Evolutionary conservation across 176 grass and related monocot genomes (phyloP), one percentile per base, ranked within the genome.

Genomic region (Guadua angustifolia): DNA sequence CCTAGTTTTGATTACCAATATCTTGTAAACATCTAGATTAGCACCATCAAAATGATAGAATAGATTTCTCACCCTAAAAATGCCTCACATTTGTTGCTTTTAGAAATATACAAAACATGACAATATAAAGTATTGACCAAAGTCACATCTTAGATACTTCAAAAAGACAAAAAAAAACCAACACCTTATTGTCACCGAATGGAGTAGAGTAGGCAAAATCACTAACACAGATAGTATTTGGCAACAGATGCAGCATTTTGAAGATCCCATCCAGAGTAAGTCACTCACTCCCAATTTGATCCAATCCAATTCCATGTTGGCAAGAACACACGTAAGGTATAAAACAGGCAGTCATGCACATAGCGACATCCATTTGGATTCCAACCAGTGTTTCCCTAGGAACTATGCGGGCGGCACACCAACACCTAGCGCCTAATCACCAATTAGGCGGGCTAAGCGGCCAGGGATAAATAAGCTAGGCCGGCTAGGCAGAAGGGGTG

Each of bases 71-170:
- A 66, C 29, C 15, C 29, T 26, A 40, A 35, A 26, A 75, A 84
- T 60, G 39, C n/a, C 68, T 53, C n/a, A 26, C 60, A 58, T 66
- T 47, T 45, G 26, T 38, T 49, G 14, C 6, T 46, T 59, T 15
- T 46, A 77, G 81, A 83, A 71, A 56, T 40, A 75, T 45, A 44
- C 4, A 69, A 73, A 36, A 21, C 36, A 63, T 53, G 74, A 52
- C 1, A 35, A 40, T 45, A 32, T 6, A 9, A 44, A 10, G 16
- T 29, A 63, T 11, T 22, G 43, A 4, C 55, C 8, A 6, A 82
- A 24, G 38, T 46, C 22, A 82, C 52, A 60, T 32, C 60, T 26
- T 19, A 52, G 3, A 22, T 29, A 26, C n/a, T 69, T 81, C 33
- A 81, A 26, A 57, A 81, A 9, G 21, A 10, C 55, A 58, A 58